Evolutionary conservation across 768 basidiomycete genomes (phyloP).

Genomic region (Candolleomyces efflorescens): DNA sequence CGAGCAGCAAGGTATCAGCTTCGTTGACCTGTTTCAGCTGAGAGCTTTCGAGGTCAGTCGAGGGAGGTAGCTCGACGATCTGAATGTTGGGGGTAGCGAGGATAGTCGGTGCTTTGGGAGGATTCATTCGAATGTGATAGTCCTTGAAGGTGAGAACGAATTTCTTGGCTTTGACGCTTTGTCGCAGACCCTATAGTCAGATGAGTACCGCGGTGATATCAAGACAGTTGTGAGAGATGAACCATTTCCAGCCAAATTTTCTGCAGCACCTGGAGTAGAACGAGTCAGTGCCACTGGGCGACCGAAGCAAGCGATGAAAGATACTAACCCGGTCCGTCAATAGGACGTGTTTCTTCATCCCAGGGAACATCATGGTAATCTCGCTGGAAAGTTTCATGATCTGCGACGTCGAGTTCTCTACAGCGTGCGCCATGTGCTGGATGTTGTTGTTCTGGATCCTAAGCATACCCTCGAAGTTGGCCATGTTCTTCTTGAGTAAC

Average conservation of each 20-base stretch:
- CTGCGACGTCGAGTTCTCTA: slow-evolving; percentile 28
- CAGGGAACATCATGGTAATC: slow-evolving; percentile 24
- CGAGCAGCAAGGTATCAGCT: neutral
- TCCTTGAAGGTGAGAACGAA: slow-evolving; percentile 35
- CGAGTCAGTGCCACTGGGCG: neutral
- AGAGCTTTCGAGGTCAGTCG: neutral
- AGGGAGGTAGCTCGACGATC: neutral
- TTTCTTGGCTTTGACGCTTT: slow-evolving; percentile 34
- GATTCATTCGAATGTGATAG: slow-evolving; percentile 20
- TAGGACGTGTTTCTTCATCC: slow-evolving; percentile 36
- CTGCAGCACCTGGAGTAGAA: slow-evolving; percentile 5
- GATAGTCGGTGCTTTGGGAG: neutral
- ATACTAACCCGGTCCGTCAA: slow-evolving; percentile 35
- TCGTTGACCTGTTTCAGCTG: neutral
- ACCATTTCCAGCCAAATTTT: slow-evolving; percentile 13
- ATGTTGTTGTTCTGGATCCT: slow-evolving; percentile 32
- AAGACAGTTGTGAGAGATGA: neutral
- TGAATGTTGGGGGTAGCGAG: neutral
- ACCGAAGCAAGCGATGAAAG: neutral
- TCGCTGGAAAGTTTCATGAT: slow-evolving; percentile 23
- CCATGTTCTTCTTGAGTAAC: slow-evolving; percentile 32
- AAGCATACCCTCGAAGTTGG: slow-evolving; percentile 41
- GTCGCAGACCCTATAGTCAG: slow-evolving; percentile 28
- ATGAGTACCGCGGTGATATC: too few species aligned
- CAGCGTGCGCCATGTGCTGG: slow-evolving; percentile 27